These are phyloP conservation scores for Halophytophthora polymorphica DNA, from an alignment of 352 stramenopile species.

Conservation along the genomic window DNA sequence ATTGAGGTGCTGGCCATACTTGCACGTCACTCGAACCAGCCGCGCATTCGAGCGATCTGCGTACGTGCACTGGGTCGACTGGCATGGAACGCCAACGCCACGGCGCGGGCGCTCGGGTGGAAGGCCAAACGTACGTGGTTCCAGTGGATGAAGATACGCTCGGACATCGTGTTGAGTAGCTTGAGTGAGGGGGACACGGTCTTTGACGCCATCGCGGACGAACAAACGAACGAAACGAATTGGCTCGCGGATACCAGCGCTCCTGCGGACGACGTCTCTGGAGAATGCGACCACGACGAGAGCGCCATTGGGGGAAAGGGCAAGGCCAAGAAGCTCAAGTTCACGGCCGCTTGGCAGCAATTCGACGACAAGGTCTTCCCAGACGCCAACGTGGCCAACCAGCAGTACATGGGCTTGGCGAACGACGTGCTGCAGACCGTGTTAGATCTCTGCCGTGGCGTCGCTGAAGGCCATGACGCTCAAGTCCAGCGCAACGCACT, in stretches of 20 bases:
- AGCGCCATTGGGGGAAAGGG: constrained; percentile 20
- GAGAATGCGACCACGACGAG: constrained; percentile 32
- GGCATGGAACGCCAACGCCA: constrained; percentile 68
- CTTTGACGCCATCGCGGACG: constrained; percentile 55
- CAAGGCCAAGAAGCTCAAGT: constrained; percentile 49
- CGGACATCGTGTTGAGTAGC: constrained; percentile 25
- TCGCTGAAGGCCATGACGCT: constrained; percentile 8
- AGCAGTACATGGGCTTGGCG: constrained; percentile 64
- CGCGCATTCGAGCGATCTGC: constrained; percentile 38
- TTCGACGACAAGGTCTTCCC: constrained; percentile 40
- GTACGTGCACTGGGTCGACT: constrained; percentile 53
- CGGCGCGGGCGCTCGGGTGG: constrained; percentile 54
- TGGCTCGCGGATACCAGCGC: constrained; percentile 54
- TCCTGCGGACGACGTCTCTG: constrained; percentile 19
- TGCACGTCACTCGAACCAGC: constrained; percentile 35
- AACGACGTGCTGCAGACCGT: constrained; percentile 48
- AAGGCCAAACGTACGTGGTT: constrained; percentile 67
- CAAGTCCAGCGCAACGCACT: constrained; percentile 59
- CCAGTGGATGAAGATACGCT: constrained; percentile 41
- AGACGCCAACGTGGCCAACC: constrained; percentile 47
- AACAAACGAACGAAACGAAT: constrained; percentile 40
- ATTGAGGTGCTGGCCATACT: constrained; percentile 62
- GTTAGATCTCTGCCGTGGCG: constrained; percentile 38
- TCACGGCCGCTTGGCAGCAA: constrained; percentile 51
- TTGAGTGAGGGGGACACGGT: constrained; percentile 21